phyloP scores from a whole-genome alignment of 2,329 filamentous ascomycete species.

The Tolypocladium amazonense region DNA sequence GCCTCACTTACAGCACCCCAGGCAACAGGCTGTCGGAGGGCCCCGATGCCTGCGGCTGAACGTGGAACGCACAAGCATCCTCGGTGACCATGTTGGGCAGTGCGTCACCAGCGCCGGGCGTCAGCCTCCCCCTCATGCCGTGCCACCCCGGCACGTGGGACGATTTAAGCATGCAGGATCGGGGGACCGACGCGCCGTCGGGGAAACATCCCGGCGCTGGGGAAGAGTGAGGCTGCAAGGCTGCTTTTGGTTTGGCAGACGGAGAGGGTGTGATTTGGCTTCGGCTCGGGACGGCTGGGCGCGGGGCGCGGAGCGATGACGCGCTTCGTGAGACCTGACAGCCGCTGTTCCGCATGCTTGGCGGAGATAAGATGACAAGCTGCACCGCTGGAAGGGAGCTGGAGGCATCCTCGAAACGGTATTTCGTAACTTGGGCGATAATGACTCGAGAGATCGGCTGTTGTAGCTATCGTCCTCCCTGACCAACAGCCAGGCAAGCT shows the following conservation, averaged over 20 bases:
- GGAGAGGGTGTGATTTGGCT: neutral
- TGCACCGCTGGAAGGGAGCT: neutral
- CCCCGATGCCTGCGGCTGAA: neutral
- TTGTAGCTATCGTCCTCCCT: neutral
- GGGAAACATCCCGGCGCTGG: neutral
- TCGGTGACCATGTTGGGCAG: neutral
- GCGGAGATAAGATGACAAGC: neutral
- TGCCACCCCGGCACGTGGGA: neutral
- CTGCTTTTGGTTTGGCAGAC: conserved; percentile 2
- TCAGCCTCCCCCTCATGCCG: neutral
- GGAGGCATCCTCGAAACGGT: neutral
- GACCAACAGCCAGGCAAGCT: neutral
- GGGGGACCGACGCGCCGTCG: neutral
- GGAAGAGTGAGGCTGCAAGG: neutral
- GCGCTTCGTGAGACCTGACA: neutral
- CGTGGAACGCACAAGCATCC: neutral
- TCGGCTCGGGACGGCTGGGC: conserved; percentile 14
- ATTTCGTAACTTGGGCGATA: neutral
- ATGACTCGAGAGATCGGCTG: neutral
- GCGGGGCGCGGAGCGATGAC: conserved; percentile 3
- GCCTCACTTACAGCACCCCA: neutral
- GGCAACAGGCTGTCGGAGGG: neutral
- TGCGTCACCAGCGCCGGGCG: neutral
- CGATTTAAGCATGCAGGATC: neutral
- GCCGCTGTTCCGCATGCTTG: neutral